A percentile compares a stretch with the other conserved stretches of the same genome.
These are phyloP conservation scores for Clonostachys rhizophaga DNA, from an alignment of 2,329 filamentous ascomycete species.

Conservation along the genomic window DNA sequence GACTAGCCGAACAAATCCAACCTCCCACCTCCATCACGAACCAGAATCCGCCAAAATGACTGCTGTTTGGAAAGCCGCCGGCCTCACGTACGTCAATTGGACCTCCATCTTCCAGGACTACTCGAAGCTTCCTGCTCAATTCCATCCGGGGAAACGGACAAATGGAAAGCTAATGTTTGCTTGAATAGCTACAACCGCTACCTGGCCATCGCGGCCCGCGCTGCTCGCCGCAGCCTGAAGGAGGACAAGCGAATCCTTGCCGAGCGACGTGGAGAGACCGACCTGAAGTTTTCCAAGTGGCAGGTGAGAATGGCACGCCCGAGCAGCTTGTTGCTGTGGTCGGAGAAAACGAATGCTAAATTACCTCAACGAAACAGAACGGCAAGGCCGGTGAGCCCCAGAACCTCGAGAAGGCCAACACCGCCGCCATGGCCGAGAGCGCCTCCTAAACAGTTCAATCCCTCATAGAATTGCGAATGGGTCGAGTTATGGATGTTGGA, in stretches of 20 bases:
- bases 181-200: conserved; percentile 93
- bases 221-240: conserved; percentile 94
- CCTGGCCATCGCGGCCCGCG: conserved; percentile 89
- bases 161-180: neutral
- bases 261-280: conserved; percentile 86
- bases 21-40: conserved; percentile 2
- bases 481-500: no score
- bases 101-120: conserved; percentile 1
- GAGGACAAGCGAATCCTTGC: conserved; percentile 84
- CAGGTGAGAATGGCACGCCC: conserved; percentile 55
- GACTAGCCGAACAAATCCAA: conserved; percentile 17
- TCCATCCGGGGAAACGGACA: neutral
- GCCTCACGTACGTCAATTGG: conserved; percentile 75
- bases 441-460: conserved; percentile 12
- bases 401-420: conserved; percentile 59
- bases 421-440: conserved; percentile 27
- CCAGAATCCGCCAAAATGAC: conserved; percentile 68
- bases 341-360: conserved; percentile 14
- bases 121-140: conserved; percentile 2
- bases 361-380: conserved; percentile 73
- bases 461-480: no score
- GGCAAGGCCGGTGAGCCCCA: conserved; percentile 91
- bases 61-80: conserved; percentile 97
- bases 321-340: neutral
- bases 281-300: conserved; percentile 92